These are phyloP conservation scores for Flaveria trinervia DNA, from an alignment of 129 eudicot genomes.

Conservation along the genomic window DNA sequence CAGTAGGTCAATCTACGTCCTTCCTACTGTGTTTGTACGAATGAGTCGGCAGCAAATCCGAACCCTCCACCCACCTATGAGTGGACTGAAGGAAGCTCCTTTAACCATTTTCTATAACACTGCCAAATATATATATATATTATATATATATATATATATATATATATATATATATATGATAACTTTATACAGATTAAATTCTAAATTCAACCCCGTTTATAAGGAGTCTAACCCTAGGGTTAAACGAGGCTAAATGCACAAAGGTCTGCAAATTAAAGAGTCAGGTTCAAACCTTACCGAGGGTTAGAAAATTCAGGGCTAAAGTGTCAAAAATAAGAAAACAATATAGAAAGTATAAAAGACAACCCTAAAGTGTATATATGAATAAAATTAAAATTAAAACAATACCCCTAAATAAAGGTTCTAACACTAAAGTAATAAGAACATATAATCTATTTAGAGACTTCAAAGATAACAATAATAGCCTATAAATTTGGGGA, in stretches of 20 bases:
- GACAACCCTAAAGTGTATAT: not conserved
- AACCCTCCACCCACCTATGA: slow-evolving; percentile 60
- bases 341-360: not conserved
- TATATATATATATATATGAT: too few species aligned
- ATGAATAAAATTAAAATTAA: not conserved
- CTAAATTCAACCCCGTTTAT: not conserved
- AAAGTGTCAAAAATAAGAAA: too few species aligned
- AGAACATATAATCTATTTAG: too few species aligned
- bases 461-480: not conserved
- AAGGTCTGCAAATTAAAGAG: too few species aligned
- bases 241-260: too few species aligned
- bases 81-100: slow-evolving; percentile 87
- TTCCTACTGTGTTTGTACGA: slow-evolving; percentile 61
- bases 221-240: slow-evolving; percentile 9
- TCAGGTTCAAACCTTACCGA: too few species aligned
- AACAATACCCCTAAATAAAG: not conserved
- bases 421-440: not conserved
- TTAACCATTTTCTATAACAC: not conserved
- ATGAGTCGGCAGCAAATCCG: slow-evolving; percentile 81
- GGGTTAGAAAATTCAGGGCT: not conserved
- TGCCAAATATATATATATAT: too few species aligned
- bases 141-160: too few species aligned
- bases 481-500: slow-evolving; percentile 10
- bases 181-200: not conserved
- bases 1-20: slow-evolving; percentile 30